These are phyloP conservation scores for Carex pumila DNA, from an alignment of 176 grass and related monocot species.

Conservation along the genomic window DNA sequence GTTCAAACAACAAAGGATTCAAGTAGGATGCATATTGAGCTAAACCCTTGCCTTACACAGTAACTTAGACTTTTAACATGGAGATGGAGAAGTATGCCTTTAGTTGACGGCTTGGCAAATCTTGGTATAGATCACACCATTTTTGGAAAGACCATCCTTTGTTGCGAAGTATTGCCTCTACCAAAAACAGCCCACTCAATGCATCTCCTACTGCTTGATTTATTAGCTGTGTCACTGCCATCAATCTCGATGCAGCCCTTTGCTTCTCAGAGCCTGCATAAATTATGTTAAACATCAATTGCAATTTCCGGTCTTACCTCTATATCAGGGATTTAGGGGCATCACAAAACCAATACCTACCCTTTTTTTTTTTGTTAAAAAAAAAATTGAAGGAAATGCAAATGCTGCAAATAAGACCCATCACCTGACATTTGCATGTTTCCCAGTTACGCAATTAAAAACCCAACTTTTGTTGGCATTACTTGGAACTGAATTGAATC, in stretches of 20 bases:
- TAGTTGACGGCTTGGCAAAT: slow-evolving; percentile 83
- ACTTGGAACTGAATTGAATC: neutral
- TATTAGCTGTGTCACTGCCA: slow-evolving; percentile 68
- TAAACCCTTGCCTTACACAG: neutral
- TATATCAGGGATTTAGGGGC: neutral
- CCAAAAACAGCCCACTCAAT: slow-evolving; percentile 79
- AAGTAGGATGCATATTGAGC: neutral
- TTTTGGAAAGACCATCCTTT: slow-evolving; percentile 80
- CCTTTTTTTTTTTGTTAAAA: neutral
- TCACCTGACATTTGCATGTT: neutral
- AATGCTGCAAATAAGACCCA: neutral
- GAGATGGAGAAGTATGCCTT: slow-evolving; percentile 29
- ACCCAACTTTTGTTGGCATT: neutral
- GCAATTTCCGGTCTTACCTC: neutral
- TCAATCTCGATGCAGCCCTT: slow-evolving; percentile 55
- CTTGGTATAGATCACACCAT: slow-evolving; percentile 81
- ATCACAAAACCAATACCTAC: neutral
- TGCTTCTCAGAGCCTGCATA: slow-evolving; percentile 42
- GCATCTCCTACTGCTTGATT: slow-evolving; percentile 94
- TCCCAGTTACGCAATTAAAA: neutral
- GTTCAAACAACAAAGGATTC: neutral
- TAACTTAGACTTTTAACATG: neutral
- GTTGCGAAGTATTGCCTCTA: slow-evolving; percentile 73
- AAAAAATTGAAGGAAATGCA: neutral
- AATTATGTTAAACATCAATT: neutral